Evolutionary conservation across 345 rosid species (phyloP).

Genomic region (Crucihimalaya himalaica): DNA sequence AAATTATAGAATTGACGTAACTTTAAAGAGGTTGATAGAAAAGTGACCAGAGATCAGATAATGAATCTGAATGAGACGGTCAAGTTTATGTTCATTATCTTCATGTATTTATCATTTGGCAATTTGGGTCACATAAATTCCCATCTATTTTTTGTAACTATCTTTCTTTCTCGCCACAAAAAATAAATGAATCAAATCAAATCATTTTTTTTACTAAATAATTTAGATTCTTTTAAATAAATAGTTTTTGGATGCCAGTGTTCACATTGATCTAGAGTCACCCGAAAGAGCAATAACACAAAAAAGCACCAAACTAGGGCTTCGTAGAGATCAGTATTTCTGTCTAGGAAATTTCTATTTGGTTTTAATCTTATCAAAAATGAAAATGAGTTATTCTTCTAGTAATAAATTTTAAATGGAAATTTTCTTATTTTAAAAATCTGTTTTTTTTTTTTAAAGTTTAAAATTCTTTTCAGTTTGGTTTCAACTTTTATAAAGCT

Average conservation of each 20-base stretch:
- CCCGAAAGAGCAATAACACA: too few relatives aligned
- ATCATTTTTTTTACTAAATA: too few relatives aligned
- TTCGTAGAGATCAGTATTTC: too few relatives aligned
- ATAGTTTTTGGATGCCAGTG: neutral
- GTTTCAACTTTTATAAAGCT: neutral
- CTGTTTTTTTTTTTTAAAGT: neutral
- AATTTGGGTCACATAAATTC: constrained; percentile 4
- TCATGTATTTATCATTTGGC: neutral
- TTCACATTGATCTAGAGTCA: too few relatives aligned
- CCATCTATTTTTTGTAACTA: neutral
- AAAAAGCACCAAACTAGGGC: too few relatives aligned
- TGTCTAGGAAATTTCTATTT: too few relatives aligned
- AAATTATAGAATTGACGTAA: too few relatives aligned
- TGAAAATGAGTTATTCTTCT: too few relatives aligned
- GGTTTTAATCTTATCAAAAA: too few relatives aligned
- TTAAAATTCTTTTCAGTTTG: neutral
- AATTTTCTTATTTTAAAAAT: too few relatives aligned
- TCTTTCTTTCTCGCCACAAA: neutral
- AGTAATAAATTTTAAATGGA: too few relatives aligned
- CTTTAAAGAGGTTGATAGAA: constrained; percentile 5
- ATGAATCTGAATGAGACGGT: constrained; percentile 14
- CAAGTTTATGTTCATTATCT: constrained; percentile 18
- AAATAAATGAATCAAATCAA: neutral
- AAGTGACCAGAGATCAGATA: constrained; percentile 16
- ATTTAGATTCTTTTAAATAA: neutral